Evolutionary conservation across 306 rosid genomes (phyloP).

Genomic region (Fragaria vesca): DNA sequence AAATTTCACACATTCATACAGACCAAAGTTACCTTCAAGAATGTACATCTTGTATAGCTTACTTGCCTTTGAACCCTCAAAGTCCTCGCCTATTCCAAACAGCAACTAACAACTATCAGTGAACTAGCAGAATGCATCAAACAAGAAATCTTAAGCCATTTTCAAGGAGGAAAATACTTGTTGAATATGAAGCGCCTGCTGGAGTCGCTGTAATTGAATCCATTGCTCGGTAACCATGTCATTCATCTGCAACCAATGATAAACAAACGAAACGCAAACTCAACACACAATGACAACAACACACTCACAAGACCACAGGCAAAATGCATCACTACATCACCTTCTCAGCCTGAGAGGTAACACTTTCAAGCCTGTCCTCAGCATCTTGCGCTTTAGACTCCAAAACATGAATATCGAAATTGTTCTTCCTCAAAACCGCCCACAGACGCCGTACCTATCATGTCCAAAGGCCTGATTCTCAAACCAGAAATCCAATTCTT

Average conservation of each 20-base stretch:
- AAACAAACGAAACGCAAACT: constrained; percentile 20
- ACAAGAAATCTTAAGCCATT: background rate
- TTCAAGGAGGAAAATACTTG: constrained; percentile 42
- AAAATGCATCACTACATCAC: constrained; percentile 27
- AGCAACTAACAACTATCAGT: constrained; percentile 21
- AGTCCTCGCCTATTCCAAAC: constrained; percentile 47
- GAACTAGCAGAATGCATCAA: constrained; percentile 14
- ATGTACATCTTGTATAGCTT: constrained; percentile 49
- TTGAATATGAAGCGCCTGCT: constrained; percentile 87
- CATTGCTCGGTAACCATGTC: constrained; percentile 76
- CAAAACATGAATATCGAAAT: constrained; percentile 71
- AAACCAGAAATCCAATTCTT: constrained; percentile 34
- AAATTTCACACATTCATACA: background rate
- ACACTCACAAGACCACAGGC: background rate
- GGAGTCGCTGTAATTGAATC: constrained; percentile 89
- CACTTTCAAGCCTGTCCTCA: constrained; percentile 45
- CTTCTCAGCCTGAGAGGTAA: constrained; percentile 60
- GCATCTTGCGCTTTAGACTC: constrained; percentile 56
- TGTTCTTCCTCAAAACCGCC: constrained; percentile 66
- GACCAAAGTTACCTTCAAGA: constrained; percentile 58
- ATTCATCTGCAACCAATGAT: constrained; percentile 55
- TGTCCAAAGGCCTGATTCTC: constrained; percentile 47
- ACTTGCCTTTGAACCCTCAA: constrained; percentile 42
- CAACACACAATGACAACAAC: constrained; percentile 5
- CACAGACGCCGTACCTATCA: constrained; percentile 77